These are phyloP conservation scores for Cronartium ribicola DNA, from an alignment of 1,284 basidiomycete genomes.

Conservation along the genomic window DNA sequence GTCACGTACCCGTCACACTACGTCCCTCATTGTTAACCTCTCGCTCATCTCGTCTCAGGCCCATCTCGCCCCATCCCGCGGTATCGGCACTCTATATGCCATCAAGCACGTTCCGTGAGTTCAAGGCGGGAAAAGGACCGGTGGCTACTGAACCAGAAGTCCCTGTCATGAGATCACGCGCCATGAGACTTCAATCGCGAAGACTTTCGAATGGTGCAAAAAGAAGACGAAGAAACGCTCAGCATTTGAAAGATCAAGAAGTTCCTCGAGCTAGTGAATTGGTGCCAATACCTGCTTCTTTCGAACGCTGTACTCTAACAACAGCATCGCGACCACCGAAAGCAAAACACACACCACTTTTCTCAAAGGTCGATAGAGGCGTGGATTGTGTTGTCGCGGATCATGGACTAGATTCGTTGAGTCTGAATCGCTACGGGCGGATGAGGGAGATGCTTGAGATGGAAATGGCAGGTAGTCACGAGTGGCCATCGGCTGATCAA, in stretches of 20 bases:
- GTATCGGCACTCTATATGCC: neutral
- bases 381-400: neutral
- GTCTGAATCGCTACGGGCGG: neutral
- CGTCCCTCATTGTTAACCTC: neutral
- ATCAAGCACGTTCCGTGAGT: neutral
- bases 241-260: neutral
- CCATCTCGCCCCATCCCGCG: neutral
- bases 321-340: neutral
- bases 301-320: too few relatives aligned
- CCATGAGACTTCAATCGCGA: neutral
- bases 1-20: neutral
- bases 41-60: neutral
- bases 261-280: neutral
- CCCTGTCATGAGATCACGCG: neutral
- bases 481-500: neutral
- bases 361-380: neutral
- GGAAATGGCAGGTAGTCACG: neutral
- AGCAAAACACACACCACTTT: neutral
- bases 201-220: neutral
- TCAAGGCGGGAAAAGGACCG: neutral
- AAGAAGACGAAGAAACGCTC: neutral
- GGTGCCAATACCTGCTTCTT: neutral
- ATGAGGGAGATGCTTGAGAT: neutral
- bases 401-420: conserved; percentile 4
- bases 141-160: neutral